Evolutionary conservation across 2,329 filamentous ascomycete genomes (phyloP), one percentile per base, ranked within the genome.

Genomic region (Paecilomyces variotii): DNA sequence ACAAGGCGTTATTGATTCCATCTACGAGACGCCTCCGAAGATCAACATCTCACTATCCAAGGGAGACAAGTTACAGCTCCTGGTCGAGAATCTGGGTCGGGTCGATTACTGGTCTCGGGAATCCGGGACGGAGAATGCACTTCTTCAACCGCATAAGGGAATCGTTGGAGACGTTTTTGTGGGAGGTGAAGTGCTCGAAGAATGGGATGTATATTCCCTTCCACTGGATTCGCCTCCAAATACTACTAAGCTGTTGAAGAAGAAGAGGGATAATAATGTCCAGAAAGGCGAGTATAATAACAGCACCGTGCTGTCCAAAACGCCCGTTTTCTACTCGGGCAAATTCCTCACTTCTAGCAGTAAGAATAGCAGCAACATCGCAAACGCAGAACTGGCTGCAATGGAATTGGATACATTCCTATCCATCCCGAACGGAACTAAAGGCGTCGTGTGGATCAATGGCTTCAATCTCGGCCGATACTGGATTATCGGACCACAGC

Each of bases 61-160:
- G 0, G 77, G 76, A 4, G 78, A 80, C 61, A 70, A 63, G 26
- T 60, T 81, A 4, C 69, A 74, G 58, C 71, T 81, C 0, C 64
- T 82, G 2, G 74, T 81, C 1, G 80, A 82, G 65, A 82, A 82
- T 55, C 70, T 82, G n/a, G 80, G 79, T 1, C 73, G 80, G 2
- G 77, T 81, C 1, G 76, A 81, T 60, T 80, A 78, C 60, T 73
- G 72, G 54, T 73, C 74, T 2, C 64, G 68, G 4, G 54, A 56
- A 56, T 49, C 54, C 19, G 34, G 35, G 3, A 30, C 53, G 35
- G n/a, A n/a, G 12, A n/a, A 69, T 80, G 9, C 68, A 68, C 35
- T 45, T 19, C 35, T 45, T 4, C 78, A 82, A 34, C 80, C 75
- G 26, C 69, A 68, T 25, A 82, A 82, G 61, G 80, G 80, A 0